These are phyloP conservation scores for Aspergillus sp. DNA, from an alignment of 2,329 filamentous ascomycete genomes.

Conservation along the genomic window DNA sequence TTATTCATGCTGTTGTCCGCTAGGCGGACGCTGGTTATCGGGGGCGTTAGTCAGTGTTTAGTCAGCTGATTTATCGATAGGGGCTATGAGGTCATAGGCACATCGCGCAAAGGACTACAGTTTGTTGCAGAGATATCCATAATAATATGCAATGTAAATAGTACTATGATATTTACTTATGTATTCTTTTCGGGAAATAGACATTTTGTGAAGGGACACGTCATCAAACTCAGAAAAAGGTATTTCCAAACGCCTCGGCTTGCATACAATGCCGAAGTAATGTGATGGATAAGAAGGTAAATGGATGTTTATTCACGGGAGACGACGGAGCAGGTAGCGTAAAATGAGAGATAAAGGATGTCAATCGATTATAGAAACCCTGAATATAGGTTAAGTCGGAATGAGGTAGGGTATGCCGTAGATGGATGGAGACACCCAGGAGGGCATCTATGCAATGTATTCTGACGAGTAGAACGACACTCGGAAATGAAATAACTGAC, in stretches of 20 bases:
- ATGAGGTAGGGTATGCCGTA: not conserved
- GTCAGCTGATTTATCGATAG: slow-evolving; percentile 3
- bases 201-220: not conserved
- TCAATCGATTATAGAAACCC: not conserved
- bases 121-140: not conserved
- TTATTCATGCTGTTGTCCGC: slow-evolving; percentile 8
- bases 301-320: not conserved
- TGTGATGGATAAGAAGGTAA: not conserved
- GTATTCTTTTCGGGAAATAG: not conserved
- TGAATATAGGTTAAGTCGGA: not conserved
- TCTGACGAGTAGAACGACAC: not conserved
- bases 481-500: not conserved
- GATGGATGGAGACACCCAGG: not conserved
- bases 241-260: not conserved
- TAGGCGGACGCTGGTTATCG: slow-evolving; percentile 4
- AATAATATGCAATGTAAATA: not conserved
- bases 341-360: not conserved
- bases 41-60: slow-evolving; percentile 8
- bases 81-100: slow-evolving; percentile 4
- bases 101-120: not conserved
- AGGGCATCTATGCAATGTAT: not conserved
- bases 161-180: not conserved
- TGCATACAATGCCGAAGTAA: not conserved
- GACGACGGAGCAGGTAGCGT: not conserved
- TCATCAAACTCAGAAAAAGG: not conserved